A percentile compares a stretch with the other conserved stretches of the same genome.
phyloP scores from a whole-genome alignment of 352 stramenopile genomes.

The Phytopythium montanum region DNA sequence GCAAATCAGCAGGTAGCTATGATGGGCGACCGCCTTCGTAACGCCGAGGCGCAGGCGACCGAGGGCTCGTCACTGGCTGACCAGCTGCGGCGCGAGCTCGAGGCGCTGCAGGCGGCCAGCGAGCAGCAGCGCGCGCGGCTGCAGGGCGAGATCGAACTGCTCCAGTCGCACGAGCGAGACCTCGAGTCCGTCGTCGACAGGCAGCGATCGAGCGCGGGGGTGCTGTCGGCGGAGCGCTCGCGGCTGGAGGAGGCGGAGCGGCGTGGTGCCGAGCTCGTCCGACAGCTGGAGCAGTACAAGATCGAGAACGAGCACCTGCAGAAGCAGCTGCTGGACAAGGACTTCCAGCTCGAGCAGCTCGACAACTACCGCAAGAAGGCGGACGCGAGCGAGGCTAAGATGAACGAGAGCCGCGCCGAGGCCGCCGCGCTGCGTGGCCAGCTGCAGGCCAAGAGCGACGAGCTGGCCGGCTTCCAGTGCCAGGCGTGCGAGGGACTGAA shows the following conservation, averaged over 20 bases:
- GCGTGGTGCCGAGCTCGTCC: slow-evolving; percentile 35
- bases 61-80: slow-evolving; percentile 24
- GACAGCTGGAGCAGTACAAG: slow-evolving; percentile 64
- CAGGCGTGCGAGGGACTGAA: slow-evolving; percentile 38
- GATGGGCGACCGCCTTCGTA: slow-evolving; percentile 30
- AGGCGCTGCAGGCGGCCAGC: slow-evolving; percentile 26
- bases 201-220: slow-evolving; percentile 14
- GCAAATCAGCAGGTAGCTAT: slow-evolving; percentile 28
- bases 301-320: slow-evolving; percentile 73
- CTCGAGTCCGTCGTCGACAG: slow-evolving; percentile 23
- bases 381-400: slow-evolving; percentile 44
- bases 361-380: slow-evolving; percentile 39
- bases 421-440: slow-evolving; percentile 25
- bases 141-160: slow-evolving; percentile 30
- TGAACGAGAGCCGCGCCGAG: slow-evolving; percentile 25
- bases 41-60: slow-evolving; percentile 22
- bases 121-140: slow-evolving; percentile 36
- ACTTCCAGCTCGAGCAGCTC: slow-evolving; percentile 62
- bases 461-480: slow-evolving; percentile 29
- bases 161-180: slow-evolving; percentile 31
- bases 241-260: slow-evolving; percentile 26
- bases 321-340: slow-evolving; percentile 60
- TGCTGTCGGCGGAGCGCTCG: slow-evolving; percentile 27
- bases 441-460: slow-evolving; percentile 30
- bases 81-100: slow-evolving; percentile 25